Evolutionary conservation across 345 rosid genomes (phyloP), one percentile per base, ranked within the genome.

Genomic region (Zanthoxylum bungeanum): DNA sequence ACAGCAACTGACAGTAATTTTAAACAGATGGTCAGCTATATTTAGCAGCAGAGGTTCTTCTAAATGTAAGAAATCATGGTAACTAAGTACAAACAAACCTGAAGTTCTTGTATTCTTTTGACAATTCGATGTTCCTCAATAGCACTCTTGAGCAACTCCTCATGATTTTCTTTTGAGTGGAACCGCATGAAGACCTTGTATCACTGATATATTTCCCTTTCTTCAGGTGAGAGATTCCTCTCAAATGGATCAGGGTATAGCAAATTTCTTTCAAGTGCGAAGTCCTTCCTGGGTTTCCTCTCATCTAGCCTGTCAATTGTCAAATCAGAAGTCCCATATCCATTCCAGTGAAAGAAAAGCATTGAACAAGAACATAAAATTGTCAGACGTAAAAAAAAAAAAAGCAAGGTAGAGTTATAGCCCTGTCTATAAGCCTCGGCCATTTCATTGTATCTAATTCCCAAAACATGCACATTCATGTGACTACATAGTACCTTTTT

Each of bases 271-370:
- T 92, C 98, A 70, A 95, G 75, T 76, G 91, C 83, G 72, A 95
- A 95, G 63, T 92, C 88, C 77, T 91, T 95, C 76, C 96, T 86
- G n/a, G 91, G 91, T 77, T 92, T 91, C 86, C 99, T 91, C 86
- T 95, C 99, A 72, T 92, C 97, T 75, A 92, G 92, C 88, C 99
- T 92, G 87, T 27, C 53, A 68, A n/a, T n/a, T n/a, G n/a, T 88
- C 83, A n/a, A n/a, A n/a, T 28, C 58, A 68, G 57, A 80, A 68
- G 76, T 22, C 68, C 39, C 59, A 33, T 34, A 5, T 27, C 40
- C 47, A 55, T 65, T 69, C 9, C 24, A 28, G 55, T 53, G 5
- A 31, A 2, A 49, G 51, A 70, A 64, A 52, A 47, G 59, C 4
- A 19, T 4, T 50, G 5, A 19, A 52, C 22, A 10, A 70, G n/a